Percentiles rank a stretch among this genome's conserved stretches.
Conservation (phyloP, 345 rosid genomes). For the Ceriops zippeliana region DNA sequence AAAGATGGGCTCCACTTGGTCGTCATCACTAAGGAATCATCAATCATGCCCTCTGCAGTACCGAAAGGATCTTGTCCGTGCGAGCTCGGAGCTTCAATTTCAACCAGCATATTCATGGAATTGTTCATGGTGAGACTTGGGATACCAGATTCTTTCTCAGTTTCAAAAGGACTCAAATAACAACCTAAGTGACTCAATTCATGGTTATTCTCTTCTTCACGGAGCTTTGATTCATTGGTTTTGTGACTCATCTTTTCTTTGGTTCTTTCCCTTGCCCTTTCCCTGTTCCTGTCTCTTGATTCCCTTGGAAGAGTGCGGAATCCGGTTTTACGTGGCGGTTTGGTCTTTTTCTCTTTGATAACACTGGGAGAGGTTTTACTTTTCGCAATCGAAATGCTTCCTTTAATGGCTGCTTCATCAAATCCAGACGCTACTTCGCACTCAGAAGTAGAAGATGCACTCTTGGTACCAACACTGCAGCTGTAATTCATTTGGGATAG, state of each 20-base stretch:
- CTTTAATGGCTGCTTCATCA: conserved; percentile 15
- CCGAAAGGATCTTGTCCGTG: conserved; percentile 4
- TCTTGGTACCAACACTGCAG: conserved; percentile 13
- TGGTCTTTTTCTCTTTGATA: conserved; percentile 28
- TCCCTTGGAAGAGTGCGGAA: conserved; percentile 40
- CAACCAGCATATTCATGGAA: conserved; percentile 6
- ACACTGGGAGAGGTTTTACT: conserved; percentile 17
- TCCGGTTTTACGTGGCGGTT: conserved; percentile 25
- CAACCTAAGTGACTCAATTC: conserved; percentile 21
- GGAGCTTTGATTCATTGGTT: conserved; percentile 16
- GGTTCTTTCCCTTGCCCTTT: conserved; percentile 68
- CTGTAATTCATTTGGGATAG: conserved; percentile 13
- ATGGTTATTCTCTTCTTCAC: background rate
- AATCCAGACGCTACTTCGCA: conserved; percentile 39
- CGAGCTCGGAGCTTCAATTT: conserved; percentile 16
- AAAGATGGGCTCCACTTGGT: conserved; percentile 35
- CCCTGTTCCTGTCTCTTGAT: conserved; percentile 59
- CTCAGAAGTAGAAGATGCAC: conserved; percentile 46
- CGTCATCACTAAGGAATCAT: conserved; percentile 23
- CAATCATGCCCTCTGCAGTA: conserved; percentile 17
- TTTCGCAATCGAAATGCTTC: conserved; percentile 12
- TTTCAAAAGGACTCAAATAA: conserved; percentile 17
- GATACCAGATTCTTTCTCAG: conserved; percentile 20
- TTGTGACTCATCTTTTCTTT: conserved; percentile 32
- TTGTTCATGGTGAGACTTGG: conserved; percentile 8